A percentile compares a stretch with the other conserved stretches of the same genome.
Evolutionary conservation across 2,329 filamentous ascomycete species (phyloP).

Genomic region (Hypoxylon sp.): DNA sequence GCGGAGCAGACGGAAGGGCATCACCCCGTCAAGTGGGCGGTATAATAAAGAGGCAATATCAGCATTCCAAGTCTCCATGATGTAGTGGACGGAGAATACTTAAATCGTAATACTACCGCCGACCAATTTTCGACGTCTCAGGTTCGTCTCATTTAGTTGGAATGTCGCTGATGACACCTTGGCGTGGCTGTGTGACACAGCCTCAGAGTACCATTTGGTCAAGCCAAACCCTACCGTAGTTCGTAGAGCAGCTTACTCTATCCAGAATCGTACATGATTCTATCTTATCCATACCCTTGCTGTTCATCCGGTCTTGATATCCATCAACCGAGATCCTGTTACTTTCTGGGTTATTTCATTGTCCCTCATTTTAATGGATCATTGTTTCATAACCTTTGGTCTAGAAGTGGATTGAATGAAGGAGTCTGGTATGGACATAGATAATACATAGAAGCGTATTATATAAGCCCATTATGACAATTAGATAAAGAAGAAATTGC

Average conservation of each 20-base stretch:
- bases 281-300: background rate
- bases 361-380: background rate
- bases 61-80: slow-evolving; percentile 46
- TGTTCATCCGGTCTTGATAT: too few species aligned
- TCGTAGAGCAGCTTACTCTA: background rate
- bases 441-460: background rate
- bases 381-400: background rate
- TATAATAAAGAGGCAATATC: slow-evolving; percentile 57
- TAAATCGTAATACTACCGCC: too few species aligned
- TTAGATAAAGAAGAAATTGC: background rate
- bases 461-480: background rate
- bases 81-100: background rate
- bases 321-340: too few species aligned
- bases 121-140: background rate
- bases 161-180: background rate
- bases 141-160: background rate
- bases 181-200: background rate
- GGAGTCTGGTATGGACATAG: background rate
- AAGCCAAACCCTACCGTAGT: background rate
- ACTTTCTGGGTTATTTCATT: too few species aligned
- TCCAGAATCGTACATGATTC: background rate
- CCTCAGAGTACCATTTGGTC: background rate
- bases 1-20: slow-evolving; percentile 44
- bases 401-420: background rate
- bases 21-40: slow-evolving; percentile 33